A percentile compares a stretch with the other conserved stretches of the same genome.
Conservation (phyloP, 169 alveolate species). For the Babesia gibsoni region DNA sequence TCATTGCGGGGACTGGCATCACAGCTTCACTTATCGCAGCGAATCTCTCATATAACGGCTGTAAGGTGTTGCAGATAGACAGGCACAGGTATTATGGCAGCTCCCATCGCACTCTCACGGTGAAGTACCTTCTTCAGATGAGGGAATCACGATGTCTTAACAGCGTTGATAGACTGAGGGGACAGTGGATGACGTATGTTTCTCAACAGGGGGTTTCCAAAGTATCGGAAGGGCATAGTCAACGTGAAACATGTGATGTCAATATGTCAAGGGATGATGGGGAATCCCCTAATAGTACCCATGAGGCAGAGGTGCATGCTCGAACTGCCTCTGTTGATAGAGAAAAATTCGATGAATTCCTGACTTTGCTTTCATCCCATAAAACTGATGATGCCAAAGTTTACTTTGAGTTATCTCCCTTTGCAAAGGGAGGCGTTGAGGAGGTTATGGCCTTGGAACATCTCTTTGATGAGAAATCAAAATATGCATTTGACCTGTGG, state of each 20-base stretch:
- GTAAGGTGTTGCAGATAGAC: slow-evolving; percentile 48
- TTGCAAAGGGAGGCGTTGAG: background rate
- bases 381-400: background rate
- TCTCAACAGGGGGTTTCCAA: no score
- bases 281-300: no score
- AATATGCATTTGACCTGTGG: slow-evolving; percentile 55
- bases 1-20: slow-evolving; percentile 60
- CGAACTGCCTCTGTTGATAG: no score
- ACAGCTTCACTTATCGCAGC: slow-evolving; percentile 38
- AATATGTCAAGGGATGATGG: no score
- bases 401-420: slow-evolving; percentile 8
- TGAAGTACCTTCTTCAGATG: slow-evolving; percentile 20
- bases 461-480: slow-evolving; percentile 1
- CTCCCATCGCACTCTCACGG: slow-evolving; percentile 20
- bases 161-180: background rate
- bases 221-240: no score
- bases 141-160: slow-evolving; percentile 13
- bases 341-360: no score
- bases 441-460: slow-evolving; percentile 14
- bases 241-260: no score
- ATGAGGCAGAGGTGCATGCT: no score
- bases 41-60: slow-evolving; percentile 11
- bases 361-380: background rate
- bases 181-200: no score
- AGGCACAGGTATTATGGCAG: slow-evolving; percentile 25